Base-by-base conservation (phyloP, 2,329 filamentous ascomycete species). In the Diatrype stigma region DNA sequence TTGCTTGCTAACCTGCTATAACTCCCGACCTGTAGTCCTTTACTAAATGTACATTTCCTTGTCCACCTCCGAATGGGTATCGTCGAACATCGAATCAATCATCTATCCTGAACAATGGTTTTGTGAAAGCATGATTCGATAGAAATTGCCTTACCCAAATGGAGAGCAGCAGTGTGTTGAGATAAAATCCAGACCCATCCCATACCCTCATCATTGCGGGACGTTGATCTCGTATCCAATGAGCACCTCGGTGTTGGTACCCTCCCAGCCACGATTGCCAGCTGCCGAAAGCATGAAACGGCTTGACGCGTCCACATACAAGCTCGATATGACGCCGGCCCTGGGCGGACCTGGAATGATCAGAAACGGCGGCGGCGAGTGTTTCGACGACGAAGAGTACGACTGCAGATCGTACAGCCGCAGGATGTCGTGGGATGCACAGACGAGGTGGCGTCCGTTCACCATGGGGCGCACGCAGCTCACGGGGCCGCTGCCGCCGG, bases 191-290 rank as follows among this genome's bases (percentile, higher is more conserved):
- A 30, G 26, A 30, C 26, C 26, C 6, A 30, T n/a, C 26, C 26
- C 5, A 30, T 10, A 5, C 26, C 6, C 26, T 6, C 26, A 34
- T 49, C 32, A 48, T 23, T 26, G 19, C 14, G 60, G 59, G 3
- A 80, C 74, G 10, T 73, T 75, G 59, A 99, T 96, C 72, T 99
- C 94, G 69, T 99, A 99, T 16, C 94, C 94, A 49, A 99, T 82
- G 53, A 99, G 69, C 0, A 94, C 90, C 72, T 99, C 94, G 0
- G 94, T 97, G 34, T 81, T 86, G 19, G 81, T 85, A 1, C 94
- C 94, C 68, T 97, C 94, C 94, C 94, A 99, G 1, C 94, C 94
- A 55, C 94, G 76, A 55, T 94, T 97, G 0, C 94, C 94, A 4
- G 90, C 92, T 0, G 90, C 89, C 2, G 89, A 93, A 32, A 99